phyloP scores from a whole-genome alignment of 768 basidiomycete genomes.

The Punctularia strigosozonata region DNA sequence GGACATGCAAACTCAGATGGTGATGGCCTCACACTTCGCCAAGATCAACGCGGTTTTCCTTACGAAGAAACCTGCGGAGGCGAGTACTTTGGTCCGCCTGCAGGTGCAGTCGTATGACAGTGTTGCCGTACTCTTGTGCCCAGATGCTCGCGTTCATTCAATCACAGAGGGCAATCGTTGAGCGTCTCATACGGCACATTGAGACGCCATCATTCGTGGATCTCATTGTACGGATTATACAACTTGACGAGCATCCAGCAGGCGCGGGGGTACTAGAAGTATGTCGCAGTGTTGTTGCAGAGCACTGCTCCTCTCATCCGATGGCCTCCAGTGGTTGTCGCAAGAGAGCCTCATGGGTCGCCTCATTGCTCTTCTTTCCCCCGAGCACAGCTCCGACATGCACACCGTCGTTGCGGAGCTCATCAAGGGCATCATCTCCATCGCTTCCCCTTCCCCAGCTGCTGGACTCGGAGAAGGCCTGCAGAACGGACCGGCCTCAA shows the following conservation, averaged over 20 bases:
- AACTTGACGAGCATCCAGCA: conserved; percentile 75
- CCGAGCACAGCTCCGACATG: conserved; percentile 57
- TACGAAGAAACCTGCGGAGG: conserved; percentile 82
- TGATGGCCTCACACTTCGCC: conserved; percentile 88
- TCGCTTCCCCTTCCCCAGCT: conserved; percentile 81
- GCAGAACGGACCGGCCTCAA: conserved; percentile 65
- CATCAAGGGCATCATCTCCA: conserved; percentile 88
- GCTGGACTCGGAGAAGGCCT: conserved; percentile 60
- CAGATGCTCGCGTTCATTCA: conserved; percentile 93
- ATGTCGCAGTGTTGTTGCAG: conserved; percentile 27
- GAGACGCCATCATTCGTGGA: conserved; percentile 89
- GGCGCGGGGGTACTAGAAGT: conserved; percentile 83
- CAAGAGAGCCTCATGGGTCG: conserved; percentile 72
- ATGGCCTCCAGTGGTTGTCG: conserved; percentile 67
- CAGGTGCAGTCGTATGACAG: conserved; percentile 20
- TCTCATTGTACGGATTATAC: conserved; percentile 80
- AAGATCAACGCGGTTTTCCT: conserved; percentile 87
- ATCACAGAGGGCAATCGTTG: conserved; percentile 68
- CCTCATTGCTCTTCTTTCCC: conserved; percentile 74
- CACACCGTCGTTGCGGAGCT: conserved; percentile 85
- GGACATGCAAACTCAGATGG: conserved; percentile 78
- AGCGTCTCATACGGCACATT: conserved; percentile 74
- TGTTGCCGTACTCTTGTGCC: conserved; percentile 10
- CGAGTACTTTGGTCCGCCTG: conserved; percentile 27
- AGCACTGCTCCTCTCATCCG: conserved; percentile 19